Percentiles rank a stretch among this genome's conserved stretches.
Evolutionary conservation across 495 filamentous ascomycete genomes (phyloP).

Genomic region (Penicillium simplicissimum): DNA sequence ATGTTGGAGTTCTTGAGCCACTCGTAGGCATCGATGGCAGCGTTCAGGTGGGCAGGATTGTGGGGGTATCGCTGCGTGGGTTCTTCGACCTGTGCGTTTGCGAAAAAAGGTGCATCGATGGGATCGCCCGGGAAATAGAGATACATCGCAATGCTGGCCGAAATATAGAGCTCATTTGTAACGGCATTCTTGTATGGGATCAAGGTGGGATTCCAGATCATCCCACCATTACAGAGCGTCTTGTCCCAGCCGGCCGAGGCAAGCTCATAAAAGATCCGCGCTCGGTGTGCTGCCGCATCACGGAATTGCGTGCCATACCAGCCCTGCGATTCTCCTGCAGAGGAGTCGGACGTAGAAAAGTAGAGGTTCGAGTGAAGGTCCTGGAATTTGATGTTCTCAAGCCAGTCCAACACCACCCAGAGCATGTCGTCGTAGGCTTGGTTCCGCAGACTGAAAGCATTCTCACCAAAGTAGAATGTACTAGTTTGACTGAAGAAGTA

Average conservation of each 20-base stretch:
- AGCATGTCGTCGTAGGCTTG: conserved; percentile 96
- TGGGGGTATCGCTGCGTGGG: conserved; percentile 43
- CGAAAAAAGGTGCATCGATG: conserved; percentile 66
- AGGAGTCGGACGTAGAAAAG: conserved; percentile 25
- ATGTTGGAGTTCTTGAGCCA: conserved; percentile 82
- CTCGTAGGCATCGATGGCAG: conserved; percentile 73
- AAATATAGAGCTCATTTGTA: conserved; percentile 88
- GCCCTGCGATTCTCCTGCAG: conserved; percentile 14
- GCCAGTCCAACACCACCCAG: conserved; percentile 94
- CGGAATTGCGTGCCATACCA: conserved; percentile 81
- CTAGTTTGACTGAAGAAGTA: conserved; percentile 76
- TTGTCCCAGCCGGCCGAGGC: conserved; percentile 80
- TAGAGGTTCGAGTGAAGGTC: conserved; percentile 67
- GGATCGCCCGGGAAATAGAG: conserved; percentile 81
- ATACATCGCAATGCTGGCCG: conserved; percentile 87
- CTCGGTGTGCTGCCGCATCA: conserved; percentile 80
- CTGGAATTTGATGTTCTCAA: conserved; percentile 79
- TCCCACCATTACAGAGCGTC: conserved; percentile 80
- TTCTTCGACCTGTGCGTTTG: conserved; percentile 14
- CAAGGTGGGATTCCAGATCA: conserved; percentile 87
- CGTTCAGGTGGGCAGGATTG: conserved; percentile 64
- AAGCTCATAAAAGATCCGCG: conserved; percentile 86
- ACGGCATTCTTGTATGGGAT: conserved; percentile 95
- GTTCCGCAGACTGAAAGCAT: conserved; percentile 69
- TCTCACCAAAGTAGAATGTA: conserved; percentile 84